Percentiles rank a stretch among this genome's conserved stretches.
phyloP scores from a whole-genome alignment of 148 eudicot species.

The Dianthus caryophyllus region DNA sequence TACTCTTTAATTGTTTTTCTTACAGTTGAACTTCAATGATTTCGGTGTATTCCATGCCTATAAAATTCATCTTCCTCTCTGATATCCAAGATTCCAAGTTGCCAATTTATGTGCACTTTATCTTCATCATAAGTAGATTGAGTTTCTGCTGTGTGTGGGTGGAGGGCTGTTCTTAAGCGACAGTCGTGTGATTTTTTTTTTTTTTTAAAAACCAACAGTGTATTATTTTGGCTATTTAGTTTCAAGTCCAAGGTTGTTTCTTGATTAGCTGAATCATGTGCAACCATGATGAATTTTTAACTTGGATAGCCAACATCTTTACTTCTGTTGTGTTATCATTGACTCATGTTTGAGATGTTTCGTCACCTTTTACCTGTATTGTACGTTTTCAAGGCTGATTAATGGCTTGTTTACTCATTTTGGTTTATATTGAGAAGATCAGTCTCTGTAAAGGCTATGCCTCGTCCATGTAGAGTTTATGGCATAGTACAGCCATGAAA shows the following conservation, averaged over 20 bases:
- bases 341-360: neutral
- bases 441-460: neutral
- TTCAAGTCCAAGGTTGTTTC: neutral
- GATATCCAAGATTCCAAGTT: neutral
- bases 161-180: neutral
- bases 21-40: neutral
- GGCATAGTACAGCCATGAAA: neutral
- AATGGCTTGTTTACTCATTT: slow-evolving; percentile 2
- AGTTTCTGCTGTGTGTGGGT: neutral
- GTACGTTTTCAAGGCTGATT: neutral
- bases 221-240: neutral
- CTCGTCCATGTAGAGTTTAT: neutral
- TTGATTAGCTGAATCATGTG: neutral
- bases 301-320: neutral
- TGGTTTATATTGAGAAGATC: neutral
- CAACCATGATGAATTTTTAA: neutral
- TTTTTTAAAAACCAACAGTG: neutral
- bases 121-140: neutral
- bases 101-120: neutral
- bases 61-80: neutral
- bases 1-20: too few relatives aligned
- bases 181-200: neutral
- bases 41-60: neutral
- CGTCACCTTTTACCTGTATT: neutral
- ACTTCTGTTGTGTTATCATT: neutral